A percentile compares a stretch with the other conserved stretches of the same genome.
Evolutionary conservation across 2,329 filamentous ascomycete species (phyloP).

Genomic region (Aspergillus pseudoterreus): DNA sequence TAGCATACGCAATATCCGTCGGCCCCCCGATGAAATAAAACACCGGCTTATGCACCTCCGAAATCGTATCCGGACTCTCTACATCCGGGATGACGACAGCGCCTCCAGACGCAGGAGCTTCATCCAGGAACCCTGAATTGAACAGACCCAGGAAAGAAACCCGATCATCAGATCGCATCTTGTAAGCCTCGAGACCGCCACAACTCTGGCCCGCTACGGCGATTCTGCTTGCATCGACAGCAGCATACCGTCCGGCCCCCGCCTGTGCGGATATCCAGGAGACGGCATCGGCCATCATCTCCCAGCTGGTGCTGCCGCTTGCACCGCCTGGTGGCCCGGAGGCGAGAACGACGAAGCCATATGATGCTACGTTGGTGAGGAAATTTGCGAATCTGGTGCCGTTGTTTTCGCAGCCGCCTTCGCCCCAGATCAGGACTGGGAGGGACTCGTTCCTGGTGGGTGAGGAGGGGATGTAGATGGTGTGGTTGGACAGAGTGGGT

Average conservation of each 20-base stretch:
- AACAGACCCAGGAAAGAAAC: constrained; percentile 1
- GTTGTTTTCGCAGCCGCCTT: constrained; percentile 7
- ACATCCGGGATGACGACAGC: background rate
- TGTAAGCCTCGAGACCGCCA: constrained; percentile 8
- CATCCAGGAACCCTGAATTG: background rate
- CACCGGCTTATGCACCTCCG: constrained; percentile 7
- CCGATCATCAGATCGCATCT: constrained; percentile 7
- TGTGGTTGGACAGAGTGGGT: background rate
- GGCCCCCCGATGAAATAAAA: constrained; percentile 10
- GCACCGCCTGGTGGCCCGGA: constrained; percentile 1
- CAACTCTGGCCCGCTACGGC: constrained; percentile 8
- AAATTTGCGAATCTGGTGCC: constrained; percentile 8
- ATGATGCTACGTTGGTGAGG: constrained; percentile 8
- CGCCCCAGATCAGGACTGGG: constrained; percentile 9
- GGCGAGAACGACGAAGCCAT: constrained; percentile 7
- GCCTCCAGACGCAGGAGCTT: background rate
- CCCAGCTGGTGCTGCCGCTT: background rate
- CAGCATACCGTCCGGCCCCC: background rate
- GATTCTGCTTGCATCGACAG: background rate
- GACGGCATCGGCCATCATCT: background rate
- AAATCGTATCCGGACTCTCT: background rate
- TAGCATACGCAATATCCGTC: constrained; percentile 9
- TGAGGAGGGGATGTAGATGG: background rate
- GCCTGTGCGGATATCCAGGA: background rate
- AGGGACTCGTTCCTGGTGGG: background rate